Conservation (phyloP, 345 rosid genomes). For the Lagerstroemia speciosa region DNA sequence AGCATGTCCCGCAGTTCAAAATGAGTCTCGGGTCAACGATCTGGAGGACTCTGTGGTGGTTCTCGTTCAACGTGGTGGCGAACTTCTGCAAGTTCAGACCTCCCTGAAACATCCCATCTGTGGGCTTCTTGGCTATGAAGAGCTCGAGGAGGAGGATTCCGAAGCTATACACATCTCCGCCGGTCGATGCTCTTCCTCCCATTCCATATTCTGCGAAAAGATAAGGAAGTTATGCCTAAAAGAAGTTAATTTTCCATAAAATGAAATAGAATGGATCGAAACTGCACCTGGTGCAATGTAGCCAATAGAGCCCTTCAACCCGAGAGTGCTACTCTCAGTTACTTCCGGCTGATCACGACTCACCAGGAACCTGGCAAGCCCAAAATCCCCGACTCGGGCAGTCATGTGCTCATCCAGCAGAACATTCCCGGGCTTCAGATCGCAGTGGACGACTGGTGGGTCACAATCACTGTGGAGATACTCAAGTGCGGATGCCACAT, state of each 20-base stretch:
- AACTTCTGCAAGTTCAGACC: constrained; percentile 10
- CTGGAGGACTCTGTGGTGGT: neutral
- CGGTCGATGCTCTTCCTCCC: constrained; percentile 13
- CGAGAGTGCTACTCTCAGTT: constrained; percentile 5
- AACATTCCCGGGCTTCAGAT: constrained; percentile 18
- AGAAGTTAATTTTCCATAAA: neutral
- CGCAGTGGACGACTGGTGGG: constrained; percentile 14
- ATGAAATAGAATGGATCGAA: no score
- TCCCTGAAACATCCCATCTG: constrained; percentile 13
- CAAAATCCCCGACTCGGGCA: constrained; percentile 20
- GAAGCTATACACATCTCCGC: constrained; percentile 19
- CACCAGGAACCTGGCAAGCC: constrained; percentile 9
- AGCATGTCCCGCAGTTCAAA: neutral
- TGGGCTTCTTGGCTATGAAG: constrained; percentile 10
- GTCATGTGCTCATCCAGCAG: constrained; percentile 14
- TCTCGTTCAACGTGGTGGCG: neutral
- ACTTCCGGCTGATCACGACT: constrained; percentile 7
- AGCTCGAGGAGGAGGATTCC: constrained; percentile 15
- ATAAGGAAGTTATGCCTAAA: neutral
- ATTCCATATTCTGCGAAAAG: constrained; percentile 10
- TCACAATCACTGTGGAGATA: constrained; percentile 17
- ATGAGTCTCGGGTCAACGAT: constrained; percentile 10
- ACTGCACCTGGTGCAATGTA: constrained; percentile 17
- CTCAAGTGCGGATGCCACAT: constrained; percentile 19
- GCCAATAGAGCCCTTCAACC: constrained; percentile 15